Base-by-base conservation (phyloP, 2,329 filamentous ascomycete species). In the Scedosporium apiospermum region DNA sequence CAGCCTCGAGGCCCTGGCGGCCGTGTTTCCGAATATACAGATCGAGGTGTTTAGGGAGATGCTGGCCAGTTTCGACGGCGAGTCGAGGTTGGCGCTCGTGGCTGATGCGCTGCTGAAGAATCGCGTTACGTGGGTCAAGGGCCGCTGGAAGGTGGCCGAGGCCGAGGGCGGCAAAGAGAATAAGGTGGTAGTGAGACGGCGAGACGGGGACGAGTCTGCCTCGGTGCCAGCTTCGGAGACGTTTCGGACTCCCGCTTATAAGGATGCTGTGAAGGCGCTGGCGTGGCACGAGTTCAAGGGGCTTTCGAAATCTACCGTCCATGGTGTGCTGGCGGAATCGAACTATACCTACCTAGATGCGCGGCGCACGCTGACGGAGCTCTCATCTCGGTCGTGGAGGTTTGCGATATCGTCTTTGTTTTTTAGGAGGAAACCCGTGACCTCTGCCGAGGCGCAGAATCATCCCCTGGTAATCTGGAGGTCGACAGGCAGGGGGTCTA, bases 21-120 rank as follows among this genome's bases (percentile, higher is more conserved):
- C 84, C 58, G 81, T 93, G 7, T 95, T 95, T 67, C 90, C 90
- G 30, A 85, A 93, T 73, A 80, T 93, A n/a, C 88, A 91, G 73
- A 80, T 90, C 64, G 89, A 93, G 67, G 90, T 93, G 18, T 91
- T 95, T 70, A 84, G 90, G 55, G 90, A 93, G 76, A 89, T 95
- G 83, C 83, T 95, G 58, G 76, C 81, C 46, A 88, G 80, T 69
- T 88, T 93, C 70, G 88, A 88, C 68, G 85, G 87, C 68, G 88
- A 93, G 73, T 93, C 89, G 65, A 80, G 89, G 66, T 76, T 93
- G 26, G 87, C 90, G 53, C 81, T 95, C 58, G 87, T 93, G 30
- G 90, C 90, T 12, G 90, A 95, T 70, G 83, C 86, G 59, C 77
- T 95, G 64, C 78, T 95, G 64, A 91, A 90, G 75, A 86, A 88